phyloP scores from a whole-genome alignment of 1,139 yeast species.

The Diutina ranongensis region DNA sequence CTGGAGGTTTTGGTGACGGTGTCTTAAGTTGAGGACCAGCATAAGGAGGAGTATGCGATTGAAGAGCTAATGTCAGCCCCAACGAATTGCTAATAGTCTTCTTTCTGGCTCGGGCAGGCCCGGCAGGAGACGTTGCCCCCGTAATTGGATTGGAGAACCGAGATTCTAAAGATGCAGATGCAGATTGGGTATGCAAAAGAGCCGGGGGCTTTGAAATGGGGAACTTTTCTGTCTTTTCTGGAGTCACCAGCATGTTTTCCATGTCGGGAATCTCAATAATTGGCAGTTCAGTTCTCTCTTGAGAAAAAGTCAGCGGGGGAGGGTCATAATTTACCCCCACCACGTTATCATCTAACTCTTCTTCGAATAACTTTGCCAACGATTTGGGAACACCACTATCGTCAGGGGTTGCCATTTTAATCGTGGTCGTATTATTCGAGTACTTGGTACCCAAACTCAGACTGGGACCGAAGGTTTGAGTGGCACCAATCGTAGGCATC shows the following conservation, averaged over 20 bases:
- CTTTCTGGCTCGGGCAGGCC: conserved; percentile 19
- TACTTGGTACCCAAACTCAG: background rate
- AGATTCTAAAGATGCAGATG: conserved; percentile 30
- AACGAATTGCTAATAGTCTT: conserved; percentile 29
- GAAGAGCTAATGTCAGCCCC: background rate
- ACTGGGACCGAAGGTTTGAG: background rate
- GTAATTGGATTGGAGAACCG: background rate
- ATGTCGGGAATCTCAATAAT: conserved; percentile 38
- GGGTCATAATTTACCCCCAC: background rate
- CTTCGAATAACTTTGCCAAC: conserved; percentile 1
- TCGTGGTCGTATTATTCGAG: background rate
- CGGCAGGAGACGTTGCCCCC: background rate
- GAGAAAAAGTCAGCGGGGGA: background rate
- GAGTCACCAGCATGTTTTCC: conserved; percentile 17
- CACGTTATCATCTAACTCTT: background rate
- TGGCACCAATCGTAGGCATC: conserved; percentile 1
- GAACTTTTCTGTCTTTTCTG: conserved; percentile 7
- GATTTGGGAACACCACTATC: background rate
- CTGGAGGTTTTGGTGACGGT: conserved; percentile 3
- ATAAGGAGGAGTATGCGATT: conserved; percentile 30
- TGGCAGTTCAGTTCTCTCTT: conserved; percentile 18
- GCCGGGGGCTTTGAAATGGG: conserved; percentile 37
- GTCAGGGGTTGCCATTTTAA: background rate
- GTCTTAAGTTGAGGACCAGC: conserved; percentile 8
- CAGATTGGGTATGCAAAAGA: conserved; percentile 37